Base-by-base conservation (phyloP, 768 basidiomycete species). In the Tubosaeta brunneosetosa region DNA sequence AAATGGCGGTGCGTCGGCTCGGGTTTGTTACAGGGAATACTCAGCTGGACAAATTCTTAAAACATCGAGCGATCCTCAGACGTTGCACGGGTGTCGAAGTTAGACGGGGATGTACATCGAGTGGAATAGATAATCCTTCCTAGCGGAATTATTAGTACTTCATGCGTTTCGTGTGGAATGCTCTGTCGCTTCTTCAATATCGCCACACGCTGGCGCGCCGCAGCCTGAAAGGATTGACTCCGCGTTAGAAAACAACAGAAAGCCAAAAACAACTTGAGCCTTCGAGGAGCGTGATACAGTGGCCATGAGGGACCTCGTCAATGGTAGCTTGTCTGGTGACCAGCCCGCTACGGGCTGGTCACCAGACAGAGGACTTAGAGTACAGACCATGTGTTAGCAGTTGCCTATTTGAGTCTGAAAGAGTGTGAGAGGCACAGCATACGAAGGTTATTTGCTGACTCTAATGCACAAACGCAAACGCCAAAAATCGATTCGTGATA, bases 401-500 rank as follows among this genome's bases (percentile, higher is more conserved):
- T 31, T 8, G 10, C 29, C 29, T 11, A 6, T 31, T 5, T 31
- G 29, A 31, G 29, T 31, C 29, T 31, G 29, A 22, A 22, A 22
- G 2, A 22, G 3, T 3, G 22, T 22, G 22, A 22, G 22, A 22
- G 3, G 22, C 22, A 22, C 22, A 22, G 22, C 22, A 22, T 22
- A 22, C 3, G 22, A 22, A 22, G 22, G 22, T 22, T 3, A 22
- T 22, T 22, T 22, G 3, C 44, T 6, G 4, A 29, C n/a, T 46
- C 16, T 13, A 26, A 62, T 66, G 65, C 51, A 59, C 59, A 67
- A 65, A 52, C 63, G 66, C 51, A 67, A 67, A 40, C 55, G 61
- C 17, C 52, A 54, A 25, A 61, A 54, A 34, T 41, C 53, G 19
- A 12, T 17, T 36, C 57, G 53, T 12, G 57, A 56, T 22, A 51